A percentile compares a stretch with the other conserved stretches of the same genome.
Evolutionary conservation across 768 basidiomycete species (phyloP).

Genomic region (Suillus ampliporus): DNA sequence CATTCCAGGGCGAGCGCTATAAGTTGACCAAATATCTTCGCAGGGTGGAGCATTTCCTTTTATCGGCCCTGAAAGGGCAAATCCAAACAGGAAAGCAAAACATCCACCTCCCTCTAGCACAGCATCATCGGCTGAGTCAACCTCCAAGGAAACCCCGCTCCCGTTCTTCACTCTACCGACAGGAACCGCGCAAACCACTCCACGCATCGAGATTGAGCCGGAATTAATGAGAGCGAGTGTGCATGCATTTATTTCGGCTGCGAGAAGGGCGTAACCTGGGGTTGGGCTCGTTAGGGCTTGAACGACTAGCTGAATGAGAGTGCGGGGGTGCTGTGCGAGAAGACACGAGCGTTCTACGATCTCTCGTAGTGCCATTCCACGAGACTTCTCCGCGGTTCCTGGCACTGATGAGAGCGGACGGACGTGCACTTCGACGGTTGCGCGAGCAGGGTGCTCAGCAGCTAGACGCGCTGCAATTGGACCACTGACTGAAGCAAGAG

Average conservation of each 20-base stretch:
- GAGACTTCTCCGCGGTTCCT: conserved; percentile 69
- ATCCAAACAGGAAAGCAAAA: conserved; percentile 68
- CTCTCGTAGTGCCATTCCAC: conserved; percentile 58
- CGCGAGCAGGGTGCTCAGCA: conserved; percentile 71
- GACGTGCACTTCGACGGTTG: conserved; percentile 75
- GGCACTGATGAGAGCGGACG: conserved; percentile 74
- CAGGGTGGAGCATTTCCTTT: conserved; percentile 27
- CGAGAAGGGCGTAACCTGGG: conserved; percentile 49
- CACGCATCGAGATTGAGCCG: conserved; percentile 74
- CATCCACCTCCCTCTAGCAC: conserved; percentile 55
- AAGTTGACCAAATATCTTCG: conserved; percentile 33
- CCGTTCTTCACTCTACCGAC: conserved; percentile 45
- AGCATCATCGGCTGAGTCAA: conserved; percentile 57
- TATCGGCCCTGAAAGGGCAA: conserved; percentile 5
- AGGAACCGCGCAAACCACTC: conserved; percentile 73
- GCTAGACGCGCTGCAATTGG: conserved; percentile 78
- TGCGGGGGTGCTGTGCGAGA: conserved; percentile 72
- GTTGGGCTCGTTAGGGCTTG: conserved; percentile 54
- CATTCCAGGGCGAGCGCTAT: conserved; percentile 20
- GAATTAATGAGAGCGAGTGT: conserved; percentile 72
- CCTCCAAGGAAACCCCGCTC: conserved; percentile 40
- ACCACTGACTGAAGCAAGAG: conserved; percentile 77
- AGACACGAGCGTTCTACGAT: conserved; percentile 66
- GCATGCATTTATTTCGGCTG: conserved; percentile 74
- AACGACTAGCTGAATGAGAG: conserved; percentile 78